A percentile compares a stretch with the other conserved stretches of the same genome.
These are phyloP conservation scores for Debaryomycetaceae sp. DNA, from an alignment of 1,139 yeast species.

Conservation along the genomic window DNA sequence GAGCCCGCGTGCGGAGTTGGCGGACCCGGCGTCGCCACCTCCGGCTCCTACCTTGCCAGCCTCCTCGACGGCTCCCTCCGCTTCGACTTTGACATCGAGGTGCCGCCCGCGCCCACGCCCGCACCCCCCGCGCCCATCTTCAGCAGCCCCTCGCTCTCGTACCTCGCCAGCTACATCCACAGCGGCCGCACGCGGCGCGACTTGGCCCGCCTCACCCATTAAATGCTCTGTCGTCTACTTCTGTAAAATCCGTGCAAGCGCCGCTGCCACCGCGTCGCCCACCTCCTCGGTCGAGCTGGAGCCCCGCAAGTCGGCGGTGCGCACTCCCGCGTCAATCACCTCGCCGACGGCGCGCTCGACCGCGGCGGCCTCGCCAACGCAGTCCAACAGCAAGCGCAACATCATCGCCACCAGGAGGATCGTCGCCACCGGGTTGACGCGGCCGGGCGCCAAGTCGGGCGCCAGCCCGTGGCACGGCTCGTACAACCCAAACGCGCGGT, in stretches of 20 bases:
- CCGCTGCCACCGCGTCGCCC: conserved; percentile 84
- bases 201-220: too few relatives aligned
- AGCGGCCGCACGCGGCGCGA: conserved; percentile 9
- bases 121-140: conserved; percentile 1
- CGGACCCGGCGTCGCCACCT: too few relatives aligned
- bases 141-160: conserved; percentile 8
- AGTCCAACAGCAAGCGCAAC: conserved; percentile 83
- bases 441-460: conserved; percentile 82
- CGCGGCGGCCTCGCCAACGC: conserved; percentile 80
- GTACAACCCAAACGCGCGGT: conserved; percentile 89
- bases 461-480: conserved; percentile 99
- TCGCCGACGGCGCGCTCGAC: conserved; percentile 82
- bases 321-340: conserved; percentile 76
- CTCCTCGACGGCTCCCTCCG: conserved; percentile 26
- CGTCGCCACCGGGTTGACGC: conserved; percentile 93
- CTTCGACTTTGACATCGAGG: conserved; percentile 11
- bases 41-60: conserved; percentile 33
- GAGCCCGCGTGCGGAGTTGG: too few relatives aligned
- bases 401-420: conserved; percentile 95
- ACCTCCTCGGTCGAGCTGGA: conserved; percentile 75
- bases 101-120: not conserved
- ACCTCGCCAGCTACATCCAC: conserved; percentile 6
- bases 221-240: not conserved
- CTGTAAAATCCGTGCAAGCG: conserved; percentile 50
- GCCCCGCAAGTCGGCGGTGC: conserved; percentile 92